These are phyloP conservation scores for Peronospora destructor DNA, from an alignment of 352 stramenopile species.

Conservation along the genomic window DNA sequence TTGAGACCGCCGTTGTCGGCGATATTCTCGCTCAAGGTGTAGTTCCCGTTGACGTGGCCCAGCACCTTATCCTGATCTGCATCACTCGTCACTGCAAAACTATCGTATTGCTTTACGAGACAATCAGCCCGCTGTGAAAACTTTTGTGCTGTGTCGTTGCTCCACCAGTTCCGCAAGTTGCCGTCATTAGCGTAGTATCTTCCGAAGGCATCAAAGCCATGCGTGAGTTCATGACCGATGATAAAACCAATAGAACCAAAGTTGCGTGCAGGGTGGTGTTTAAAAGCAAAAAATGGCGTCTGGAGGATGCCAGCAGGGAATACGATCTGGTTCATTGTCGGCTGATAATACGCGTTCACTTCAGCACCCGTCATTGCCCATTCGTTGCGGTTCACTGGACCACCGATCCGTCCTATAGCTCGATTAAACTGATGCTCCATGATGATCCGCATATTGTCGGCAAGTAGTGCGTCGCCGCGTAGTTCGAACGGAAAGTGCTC, in stretches of 20 bases:
- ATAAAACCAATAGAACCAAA: slow-evolving; percentile 91
- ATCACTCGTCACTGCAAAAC: slow-evolving; percentile 38
- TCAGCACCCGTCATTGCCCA: slow-evolving; percentile 90
- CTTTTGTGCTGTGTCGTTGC: slow-evolving; percentile 61
- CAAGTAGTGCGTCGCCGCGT: slow-evolving; percentile 25
- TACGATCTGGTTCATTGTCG: slow-evolving; percentile 86
- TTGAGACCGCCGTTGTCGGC: slow-evolving; percentile 79
- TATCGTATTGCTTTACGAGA: slow-evolving; percentile 60
- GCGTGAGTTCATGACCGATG: slow-evolving; percentile 94
- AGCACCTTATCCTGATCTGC: slow-evolving; percentile 36
- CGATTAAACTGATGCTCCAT: slow-evolving; percentile 38
- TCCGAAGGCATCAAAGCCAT: slow-evolving; percentile 92
- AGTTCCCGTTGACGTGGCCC: slow-evolving; percentile 68
- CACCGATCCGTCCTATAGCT: slow-evolving; percentile 33
- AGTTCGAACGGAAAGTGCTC: slow-evolving; percentile 60
- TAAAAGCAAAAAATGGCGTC: slow-evolving; percentile 88
- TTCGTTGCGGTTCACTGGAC: slow-evolving; percentile 48
- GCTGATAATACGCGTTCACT: slow-evolving; percentile 88
- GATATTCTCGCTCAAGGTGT: slow-evolving; percentile 78
- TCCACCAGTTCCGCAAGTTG: slow-evolving; percentile 93
- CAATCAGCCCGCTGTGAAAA: slow-evolving; percentile 60
- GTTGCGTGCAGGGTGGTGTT: slow-evolving; percentile 83
- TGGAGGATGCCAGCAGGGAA: slow-evolving; percentile 94
- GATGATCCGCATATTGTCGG: slow-evolving; percentile 48
- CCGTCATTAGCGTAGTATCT: slow-evolving; percentile 84